These are phyloP conservation scores for Chaetomium olivaceum DNA, from an alignment of 2,329 filamentous ascomycete genomes.

Conservation along the genomic window DNA sequence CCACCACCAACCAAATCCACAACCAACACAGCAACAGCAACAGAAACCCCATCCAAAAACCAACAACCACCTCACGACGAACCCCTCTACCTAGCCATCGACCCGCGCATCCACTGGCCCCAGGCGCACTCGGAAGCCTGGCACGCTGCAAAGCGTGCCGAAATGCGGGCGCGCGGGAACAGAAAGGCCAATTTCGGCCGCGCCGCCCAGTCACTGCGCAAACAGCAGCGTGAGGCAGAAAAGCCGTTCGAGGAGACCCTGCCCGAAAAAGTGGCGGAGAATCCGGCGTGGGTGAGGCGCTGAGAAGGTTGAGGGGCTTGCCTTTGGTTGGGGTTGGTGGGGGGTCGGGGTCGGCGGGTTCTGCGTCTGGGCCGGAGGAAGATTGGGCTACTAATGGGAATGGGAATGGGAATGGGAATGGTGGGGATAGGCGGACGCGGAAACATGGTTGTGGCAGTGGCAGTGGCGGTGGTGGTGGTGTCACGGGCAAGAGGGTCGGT, in stretches of 20 bases:
- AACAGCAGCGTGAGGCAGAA: conserved; percentile 32
- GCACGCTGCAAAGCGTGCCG: conserved; percentile 49
- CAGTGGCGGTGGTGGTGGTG: neutral
- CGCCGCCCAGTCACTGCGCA: conserved; percentile 43
- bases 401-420: neutral
- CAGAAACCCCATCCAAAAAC: conserved; percentile 8
- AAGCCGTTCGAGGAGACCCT: conserved; percentile 38
- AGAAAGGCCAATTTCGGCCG: conserved; percentile 55
- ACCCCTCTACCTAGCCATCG: conserved; percentile 47
- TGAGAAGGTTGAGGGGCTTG: conserved; percentile 35
- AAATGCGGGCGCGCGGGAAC: conserved; percentile 51
- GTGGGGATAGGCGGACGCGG: neutral
- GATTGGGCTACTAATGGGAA: neutral
- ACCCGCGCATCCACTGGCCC: conserved; percentile 53
- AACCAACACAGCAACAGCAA: neutral
- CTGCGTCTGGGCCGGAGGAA: neutral
- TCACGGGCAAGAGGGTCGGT: conserved; percentile 5
- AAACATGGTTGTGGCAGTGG: neutral
- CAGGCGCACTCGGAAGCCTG: conserved; percentile 48
- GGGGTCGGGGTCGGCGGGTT: neutral
- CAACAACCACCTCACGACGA: conserved; percentile 28
- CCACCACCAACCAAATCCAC: neutral
- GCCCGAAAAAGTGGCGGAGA: conserved; percentile 47
- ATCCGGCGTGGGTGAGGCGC: conserved; percentile 49
- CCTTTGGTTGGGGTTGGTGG: neutral